A percentile compares a stretch with the other conserved stretches of the same genome.
Evolutionary conservation across 345 rosid species (phyloP).

Genomic region (Brassica juncea): DNA sequence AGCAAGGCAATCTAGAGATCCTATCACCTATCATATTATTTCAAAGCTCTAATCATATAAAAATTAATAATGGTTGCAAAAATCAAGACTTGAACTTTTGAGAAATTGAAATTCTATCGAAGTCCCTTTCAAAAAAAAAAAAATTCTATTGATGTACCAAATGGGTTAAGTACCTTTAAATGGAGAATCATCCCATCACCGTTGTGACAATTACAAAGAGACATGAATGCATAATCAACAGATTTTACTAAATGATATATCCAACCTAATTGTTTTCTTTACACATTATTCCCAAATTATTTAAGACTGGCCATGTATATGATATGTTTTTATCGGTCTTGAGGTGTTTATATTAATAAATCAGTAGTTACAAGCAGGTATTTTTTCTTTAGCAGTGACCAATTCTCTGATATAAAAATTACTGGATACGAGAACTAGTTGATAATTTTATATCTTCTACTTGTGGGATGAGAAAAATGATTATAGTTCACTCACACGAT

Average conservation of each 20-base stretch:
- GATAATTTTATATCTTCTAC: conserved; percentile 3
- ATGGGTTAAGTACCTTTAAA: conserved; percentile 19
- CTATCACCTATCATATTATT: no score
- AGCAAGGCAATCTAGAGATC: no score
- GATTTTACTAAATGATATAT: not conserved
- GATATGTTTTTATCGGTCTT: conserved; percentile 17
- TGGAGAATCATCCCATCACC: conserved; percentile 12
- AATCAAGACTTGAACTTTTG: no score
- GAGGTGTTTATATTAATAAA: not conserved
- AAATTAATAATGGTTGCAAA: no score
- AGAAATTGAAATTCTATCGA: no score
- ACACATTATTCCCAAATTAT: not conserved
- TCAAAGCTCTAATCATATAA: no score
- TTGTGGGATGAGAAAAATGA: conserved; percentile 8
- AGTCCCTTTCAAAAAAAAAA: no score
- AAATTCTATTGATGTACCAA: not conserved
- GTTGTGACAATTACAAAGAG: conserved; percentile 34
- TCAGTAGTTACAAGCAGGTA: no score
- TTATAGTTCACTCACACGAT: not conserved
- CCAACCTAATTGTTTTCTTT: conserved; percentile 23
- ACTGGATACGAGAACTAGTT: not conserved
- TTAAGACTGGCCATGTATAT: conserved; percentile 21
- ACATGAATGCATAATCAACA: conserved; percentile 25
- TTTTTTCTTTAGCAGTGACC: not conserved
- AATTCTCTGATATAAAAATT: not conserved